phyloP scores from a whole-genome alignment of 2,329 filamentous ascomycete genomes.

The Albifimbria verrucaria region DNA sequence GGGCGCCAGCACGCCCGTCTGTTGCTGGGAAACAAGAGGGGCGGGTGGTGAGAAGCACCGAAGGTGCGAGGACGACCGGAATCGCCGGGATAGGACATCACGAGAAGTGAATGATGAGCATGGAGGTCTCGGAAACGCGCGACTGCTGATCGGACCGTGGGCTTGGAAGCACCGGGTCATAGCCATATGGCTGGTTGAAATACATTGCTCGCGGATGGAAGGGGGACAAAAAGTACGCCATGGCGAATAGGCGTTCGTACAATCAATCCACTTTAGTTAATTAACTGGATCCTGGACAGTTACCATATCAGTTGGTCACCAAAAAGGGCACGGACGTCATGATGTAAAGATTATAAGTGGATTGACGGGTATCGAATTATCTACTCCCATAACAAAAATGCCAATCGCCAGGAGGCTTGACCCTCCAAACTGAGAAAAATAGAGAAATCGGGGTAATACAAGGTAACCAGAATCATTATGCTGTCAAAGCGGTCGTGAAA shows the following conservation, averaged over 20 bases:
- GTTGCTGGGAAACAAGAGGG: neutral
- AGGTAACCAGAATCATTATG: neutral
- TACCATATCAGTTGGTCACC: neutral
- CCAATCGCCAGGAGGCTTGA: neutral
- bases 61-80: too few relatives aligned
- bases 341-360: conserved; percentile 6
- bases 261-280: too few relatives aligned
- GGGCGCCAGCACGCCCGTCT: neutral
- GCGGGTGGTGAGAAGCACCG: too few relatives aligned
- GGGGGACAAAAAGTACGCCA: too few relatives aligned
- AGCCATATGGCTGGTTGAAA: too few relatives aligned
- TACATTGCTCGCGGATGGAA: too few relatives aligned
- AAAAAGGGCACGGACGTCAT: neutral
- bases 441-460: neutral
- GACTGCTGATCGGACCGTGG: neutral
- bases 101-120: neutral
- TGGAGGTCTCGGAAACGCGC: neutral
- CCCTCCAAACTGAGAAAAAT: conserved; percentile 1
- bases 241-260: too few relatives aligned
- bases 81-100: too few relatives aligned
- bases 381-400: conserved; percentile 6
- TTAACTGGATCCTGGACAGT: neutral
- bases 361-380: conserved; percentile 17
- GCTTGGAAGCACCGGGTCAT: too few relatives aligned
- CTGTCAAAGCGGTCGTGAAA: neutral